Evolutionary conservation across 2,329 filamentous ascomycete species (phyloP).

Genomic region (Waltergamsia citrina): DNA sequence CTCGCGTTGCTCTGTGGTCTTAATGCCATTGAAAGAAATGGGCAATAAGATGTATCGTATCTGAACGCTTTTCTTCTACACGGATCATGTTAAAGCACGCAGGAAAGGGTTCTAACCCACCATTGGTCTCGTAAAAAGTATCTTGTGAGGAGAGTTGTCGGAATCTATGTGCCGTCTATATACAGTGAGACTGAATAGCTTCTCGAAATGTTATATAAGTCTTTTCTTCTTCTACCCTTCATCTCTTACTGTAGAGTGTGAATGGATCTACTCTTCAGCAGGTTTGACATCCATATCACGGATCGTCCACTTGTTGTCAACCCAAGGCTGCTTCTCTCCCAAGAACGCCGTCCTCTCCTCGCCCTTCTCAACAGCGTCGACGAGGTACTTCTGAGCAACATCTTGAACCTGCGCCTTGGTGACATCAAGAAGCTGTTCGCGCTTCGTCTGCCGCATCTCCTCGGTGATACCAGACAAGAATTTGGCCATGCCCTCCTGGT

Average conservation of each 20-base stretch:
- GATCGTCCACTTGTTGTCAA: slow-evolving; percentile 63
- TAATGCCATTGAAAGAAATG: slow-evolving; percentile 35
- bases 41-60: slow-evolving; percentile 55
- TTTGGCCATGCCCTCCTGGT: slow-evolving; percentile 73
- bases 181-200: slow-evolving; percentile 1
- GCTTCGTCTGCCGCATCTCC: slow-evolving; percentile 77
- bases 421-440: slow-evolving; percentile 81
- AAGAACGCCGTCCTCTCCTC: slow-evolving; percentile 63
- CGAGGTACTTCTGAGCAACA: slow-evolving; percentile 74
- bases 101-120: too few species aligned
- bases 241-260: slow-evolving; percentile 4
- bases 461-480: slow-evolving; percentile 82
- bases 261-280: slow-evolving; percentile 10
- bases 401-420: slow-evolving; percentile 68
- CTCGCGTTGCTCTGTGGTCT: slow-evolving; percentile 55
- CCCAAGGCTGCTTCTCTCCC: slow-evolving; percentile 75
- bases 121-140: slow-evolving; percentile 1
- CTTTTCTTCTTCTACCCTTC: neutral
- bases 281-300: slow-evolving; percentile 62
- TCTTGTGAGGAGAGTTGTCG: slow-evolving; percentile 7
- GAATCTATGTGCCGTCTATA: slow-evolving; percentile 5
- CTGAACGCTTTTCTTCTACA: slow-evolving; percentile 36
- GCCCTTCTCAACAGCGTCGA: slow-evolving; percentile 52
- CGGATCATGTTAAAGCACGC: neutral
- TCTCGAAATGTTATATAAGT: neutral